phyloP scores from a whole-genome alignment of 2,329 filamentous ascomycete genomes.

The Colletotrichum truncatum region DNA sequence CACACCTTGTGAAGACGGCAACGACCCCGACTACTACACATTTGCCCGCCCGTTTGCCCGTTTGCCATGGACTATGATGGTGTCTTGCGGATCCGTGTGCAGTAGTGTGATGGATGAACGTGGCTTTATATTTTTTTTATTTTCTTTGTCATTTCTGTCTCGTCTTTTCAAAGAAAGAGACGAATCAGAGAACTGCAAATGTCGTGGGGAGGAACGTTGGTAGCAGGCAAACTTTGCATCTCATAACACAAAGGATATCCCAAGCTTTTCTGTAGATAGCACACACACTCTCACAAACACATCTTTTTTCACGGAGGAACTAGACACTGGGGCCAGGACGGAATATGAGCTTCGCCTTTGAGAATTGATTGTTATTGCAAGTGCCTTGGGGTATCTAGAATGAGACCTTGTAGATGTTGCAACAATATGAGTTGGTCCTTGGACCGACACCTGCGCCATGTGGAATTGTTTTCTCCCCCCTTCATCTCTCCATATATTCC shows the following conservation, averaged over 20 bases:
- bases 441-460: neutral
- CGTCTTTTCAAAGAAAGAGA: no score
- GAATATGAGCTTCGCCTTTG: slow-evolving; percentile 23
- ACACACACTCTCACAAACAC: slow-evolving; percentile 27
- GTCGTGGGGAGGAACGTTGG: slow-evolving; percentile 3
- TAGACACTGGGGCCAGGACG: slow-evolving; percentile 20
- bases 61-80: neutral
- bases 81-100: neutral
- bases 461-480: no score
- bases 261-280: slow-evolving; percentile 39
- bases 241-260: slow-evolving; percentile 38
- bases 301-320: slow-evolving; percentile 19
- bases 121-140: slow-evolving; percentile 3
- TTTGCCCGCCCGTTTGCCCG: neutral
- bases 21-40: slow-evolving; percentile 1
- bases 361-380: slow-evolving; percentile 29
- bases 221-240: slow-evolving; percentile 31
- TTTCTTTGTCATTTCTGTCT: neutral
- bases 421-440: neutral
- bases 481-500: neutral
- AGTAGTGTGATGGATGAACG: neutral
- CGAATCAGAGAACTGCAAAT: neutral
- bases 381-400: slow-evolving; percentile 10
- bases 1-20: slow-evolving; percentile 12
- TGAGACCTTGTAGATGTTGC: slow-evolving; percentile 4